Conservation (phyloP, 2,329 filamentous ascomycete genomes). For the Coniosporium tulheliwenetii region DNA sequence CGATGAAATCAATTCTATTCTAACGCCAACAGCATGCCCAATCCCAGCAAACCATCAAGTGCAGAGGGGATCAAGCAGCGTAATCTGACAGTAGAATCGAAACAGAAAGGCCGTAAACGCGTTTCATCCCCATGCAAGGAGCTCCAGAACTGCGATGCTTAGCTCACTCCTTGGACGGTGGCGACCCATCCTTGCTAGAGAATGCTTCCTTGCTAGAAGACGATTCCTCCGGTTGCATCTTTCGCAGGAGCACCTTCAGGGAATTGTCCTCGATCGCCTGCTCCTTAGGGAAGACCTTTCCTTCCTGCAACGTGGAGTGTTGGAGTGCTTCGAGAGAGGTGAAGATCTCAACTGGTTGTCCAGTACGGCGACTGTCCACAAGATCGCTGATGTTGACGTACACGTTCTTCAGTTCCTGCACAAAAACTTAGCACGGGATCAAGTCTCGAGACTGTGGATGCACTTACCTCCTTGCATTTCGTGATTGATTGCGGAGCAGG, state of each 20-base stretch:
- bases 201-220: no score
- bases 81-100: no score
- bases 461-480: conserved; percentile 5
- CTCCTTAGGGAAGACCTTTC: conserved; percentile 2
- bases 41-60: no score
- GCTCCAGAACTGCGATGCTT: no score
- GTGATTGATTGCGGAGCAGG: conserved; percentile 1
- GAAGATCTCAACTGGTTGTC: conserved; percentile 1
- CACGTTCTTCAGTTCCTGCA: conserved; percentile 3
- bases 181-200: no score
- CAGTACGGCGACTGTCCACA: conserved; percentile 1
- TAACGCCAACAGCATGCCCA: no score
- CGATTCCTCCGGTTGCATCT: not conserved
- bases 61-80: no score
- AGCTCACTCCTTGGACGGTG: no score
- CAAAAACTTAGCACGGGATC: not conserved
- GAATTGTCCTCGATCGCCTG: conserved; percentile 3
- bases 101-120: no score
- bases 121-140: no score
- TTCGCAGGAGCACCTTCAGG: not conserved
- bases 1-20: no score
- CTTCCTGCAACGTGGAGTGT: conserved; percentile 1
- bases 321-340: not conserved
- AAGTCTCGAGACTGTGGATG: not conserved
- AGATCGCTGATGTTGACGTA: conserved; percentile 7